A percentile compares a stretch with the other conserved stretches of the same genome.
Evolutionary conservation across 805 yeast genomes (phyloP).

Genomic region (Candida insectalens): DNA sequence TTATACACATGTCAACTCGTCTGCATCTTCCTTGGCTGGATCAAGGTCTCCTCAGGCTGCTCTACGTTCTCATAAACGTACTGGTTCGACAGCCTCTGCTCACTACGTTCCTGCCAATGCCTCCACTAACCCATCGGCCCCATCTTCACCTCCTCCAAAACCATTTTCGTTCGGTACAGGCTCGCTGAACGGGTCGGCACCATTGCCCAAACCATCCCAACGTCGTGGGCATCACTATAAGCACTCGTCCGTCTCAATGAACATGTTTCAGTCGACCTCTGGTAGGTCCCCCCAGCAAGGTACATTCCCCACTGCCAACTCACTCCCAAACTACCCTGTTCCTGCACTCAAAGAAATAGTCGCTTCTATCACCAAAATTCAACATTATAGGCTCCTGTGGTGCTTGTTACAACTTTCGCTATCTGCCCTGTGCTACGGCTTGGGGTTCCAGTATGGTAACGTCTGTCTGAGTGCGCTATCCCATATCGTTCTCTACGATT

Average conservation of each 20-base stretch:
- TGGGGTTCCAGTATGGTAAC: constrained; percentile 50
- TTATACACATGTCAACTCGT: too few relatives aligned
- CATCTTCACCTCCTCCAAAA: constrained; percentile 3
- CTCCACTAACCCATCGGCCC: background rate
- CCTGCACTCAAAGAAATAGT: constrained; percentile 61
- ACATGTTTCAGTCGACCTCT: constrained; percentile 71
- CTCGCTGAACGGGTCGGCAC: constrained; percentile 8
- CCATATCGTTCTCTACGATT: constrained; percentile 81
- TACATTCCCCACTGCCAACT: constrained; percentile 31
- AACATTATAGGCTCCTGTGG: constrained; percentile 50
- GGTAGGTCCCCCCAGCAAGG: background rate
- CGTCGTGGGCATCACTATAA: constrained; percentile 94
- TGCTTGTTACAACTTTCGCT: constrained; percentile 45
- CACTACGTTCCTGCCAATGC: background rate
- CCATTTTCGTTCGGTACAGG: background rate
- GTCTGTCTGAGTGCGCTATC: constrained; percentile 67
- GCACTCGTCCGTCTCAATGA: constrained; percentile 94
- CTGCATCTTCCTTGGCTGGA: too few relatives aligned
- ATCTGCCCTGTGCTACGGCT: constrained; percentile 45
- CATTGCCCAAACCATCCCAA: constrained; percentile 43
- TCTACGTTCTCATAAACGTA: background rate
- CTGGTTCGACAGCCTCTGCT: background rate
- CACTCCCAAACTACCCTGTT: constrained; percentile 60
- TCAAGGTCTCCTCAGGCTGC: too few relatives aligned
- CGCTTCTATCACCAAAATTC: constrained; percentile 47